phyloP scores from a whole-genome alignment of 1,139 yeast species.

The Nakaseomyces nivariensis region DNA sequence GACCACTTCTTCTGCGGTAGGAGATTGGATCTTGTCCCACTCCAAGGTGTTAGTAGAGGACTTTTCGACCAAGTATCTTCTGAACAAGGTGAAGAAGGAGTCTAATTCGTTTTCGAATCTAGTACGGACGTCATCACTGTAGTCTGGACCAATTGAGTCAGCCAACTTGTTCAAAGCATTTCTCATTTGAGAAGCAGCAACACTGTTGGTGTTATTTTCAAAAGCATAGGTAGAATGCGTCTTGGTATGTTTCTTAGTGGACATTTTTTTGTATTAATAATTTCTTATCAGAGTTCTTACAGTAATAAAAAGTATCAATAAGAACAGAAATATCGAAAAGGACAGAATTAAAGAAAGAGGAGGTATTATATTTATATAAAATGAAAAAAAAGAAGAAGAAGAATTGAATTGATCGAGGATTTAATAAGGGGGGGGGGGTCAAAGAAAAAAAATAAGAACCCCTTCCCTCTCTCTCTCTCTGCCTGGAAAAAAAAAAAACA shows the following conservation, averaged over 20 bases:
- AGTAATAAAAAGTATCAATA: neutral
- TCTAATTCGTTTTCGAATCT: slow-evolving; percentile 90
- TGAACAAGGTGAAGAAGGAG: slow-evolving; percentile 82
- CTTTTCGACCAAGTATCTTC: slow-evolving; percentile 84
- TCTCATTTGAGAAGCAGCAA: slow-evolving; percentile 97
- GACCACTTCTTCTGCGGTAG: slow-evolving; percentile 79
- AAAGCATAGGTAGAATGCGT: slow-evolving; percentile 69
- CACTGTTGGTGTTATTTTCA: slow-evolving; percentile 90
- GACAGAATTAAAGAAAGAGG: too few species aligned
- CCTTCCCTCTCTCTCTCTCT: too few species aligned
- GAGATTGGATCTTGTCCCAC: slow-evolving; percentile 95
- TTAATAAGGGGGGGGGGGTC: too few species aligned
- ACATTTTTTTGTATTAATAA: neutral
- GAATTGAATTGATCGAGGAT: too few species aligned
- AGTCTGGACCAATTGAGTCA: slow-evolving; percentile 57
- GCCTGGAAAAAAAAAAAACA: too few species aligned
- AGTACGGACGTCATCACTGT: slow-evolving; percentile 44
- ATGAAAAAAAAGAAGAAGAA: too few species aligned
- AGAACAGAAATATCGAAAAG: too few species aligned
- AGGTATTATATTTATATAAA: too few species aligned
- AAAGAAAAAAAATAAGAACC: too few species aligned
- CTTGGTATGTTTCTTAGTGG: slow-evolving; percentile 54
- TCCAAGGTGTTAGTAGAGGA: slow-evolving; percentile 77
- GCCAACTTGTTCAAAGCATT: slow-evolving; percentile 85
- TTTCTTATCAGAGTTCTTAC: neutral